A percentile compares a stretch with the other conserved stretches of the same genome.
Evolutionary conservation across 306 rosid species (phyloP).

Genomic region (Medicago arabica): DNA sequence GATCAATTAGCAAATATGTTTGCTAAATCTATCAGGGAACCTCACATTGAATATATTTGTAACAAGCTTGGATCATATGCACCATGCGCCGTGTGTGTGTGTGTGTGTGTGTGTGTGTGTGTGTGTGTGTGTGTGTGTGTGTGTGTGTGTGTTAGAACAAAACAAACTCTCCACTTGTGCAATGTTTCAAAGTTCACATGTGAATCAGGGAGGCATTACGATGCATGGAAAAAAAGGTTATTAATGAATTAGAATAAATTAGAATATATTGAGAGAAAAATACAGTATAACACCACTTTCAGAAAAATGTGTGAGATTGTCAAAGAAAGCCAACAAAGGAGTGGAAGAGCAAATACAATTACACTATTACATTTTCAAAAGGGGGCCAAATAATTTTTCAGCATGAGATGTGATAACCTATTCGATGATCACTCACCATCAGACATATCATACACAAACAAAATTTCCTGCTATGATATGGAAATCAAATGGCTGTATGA

Average conservation of each 20-base stretch:
- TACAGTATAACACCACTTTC: neutral
- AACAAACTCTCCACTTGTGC: too few species aligned
- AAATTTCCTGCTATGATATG: neutral
- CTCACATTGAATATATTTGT: too few species aligned
- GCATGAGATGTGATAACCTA: constrained; percentile 20
- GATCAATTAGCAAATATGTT: too few species aligned
- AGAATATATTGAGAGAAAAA: neutral
- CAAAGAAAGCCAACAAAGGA: constrained; percentile 18
- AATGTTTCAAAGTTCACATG: too few species aligned
- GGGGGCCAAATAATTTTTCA: constrained; percentile 22
- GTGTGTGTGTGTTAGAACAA: too few species aligned
- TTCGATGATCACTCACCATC: constrained; percentile 21
- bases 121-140: too few species aligned
- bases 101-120: too few species aligned
- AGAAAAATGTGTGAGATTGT: constrained; percentile 21
- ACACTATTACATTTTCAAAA: constrained; percentile 12
- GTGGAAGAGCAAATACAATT: neutral
- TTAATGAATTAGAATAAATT: neutral
- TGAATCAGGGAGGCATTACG: neutral
- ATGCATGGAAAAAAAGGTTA: constrained; percentile 8
- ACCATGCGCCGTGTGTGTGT: too few species aligned
- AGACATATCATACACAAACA: constrained; percentile 28
- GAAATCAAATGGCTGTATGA: constrained; percentile 33
- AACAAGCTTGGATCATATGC: too few species aligned
- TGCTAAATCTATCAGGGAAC: too few species aligned